Base-by-base conservation (phyloP, 2,329 filamentous ascomycete species). In the Dichotomopilus funicola region DNA sequence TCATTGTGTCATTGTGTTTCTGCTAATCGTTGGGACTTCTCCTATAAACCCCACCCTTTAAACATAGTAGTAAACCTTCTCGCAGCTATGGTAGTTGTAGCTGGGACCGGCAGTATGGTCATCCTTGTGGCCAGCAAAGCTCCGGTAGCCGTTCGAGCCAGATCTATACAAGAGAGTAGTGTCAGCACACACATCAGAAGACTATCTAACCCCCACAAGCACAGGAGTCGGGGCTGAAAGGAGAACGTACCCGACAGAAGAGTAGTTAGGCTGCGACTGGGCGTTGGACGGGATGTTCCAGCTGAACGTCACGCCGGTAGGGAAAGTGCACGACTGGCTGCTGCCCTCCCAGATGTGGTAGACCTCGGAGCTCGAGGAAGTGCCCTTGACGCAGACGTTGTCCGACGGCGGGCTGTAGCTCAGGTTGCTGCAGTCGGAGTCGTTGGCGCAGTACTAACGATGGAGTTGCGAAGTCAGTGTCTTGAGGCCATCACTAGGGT, bases 391-490 rank as follows among this genome's bases (percentile, higher is more conserved):
- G 47, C 58, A 62, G 35, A 37, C 50, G 49, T 62, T 55, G 34
- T 40, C 36, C 7, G 35, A 19, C 1, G 51, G 6, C 27, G 46
- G 36, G 33, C 5, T 33, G 51, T 50, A 49, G 27, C 49, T 38
- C 38, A 51, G 41, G 51, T 33, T 49, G 56, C 55, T 58, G 56
- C 59, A 63, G 59, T 58, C 52, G 47, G 59, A 51, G 55, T 63
- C 61, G 53, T 63, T 63, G 54, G 56, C 50, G 58, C 61, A 63
- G 56, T 61, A 63, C 61, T 63, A 42, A 4, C 5, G 38, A 8
- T 10, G 19, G 54, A 34, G 34, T 7, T 34, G 4, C 10, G 8
- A 5, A 10, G n/a, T 44, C n/a, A 9, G 49, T 45, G 43, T 27
- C 11, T 13, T 4, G n/a, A 5, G 34, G 3, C 11, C 3, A 43